Evolutionary conservation across 169 alveolate species (phyloP).

Genomic region (Plasmodium ovale): DNA sequence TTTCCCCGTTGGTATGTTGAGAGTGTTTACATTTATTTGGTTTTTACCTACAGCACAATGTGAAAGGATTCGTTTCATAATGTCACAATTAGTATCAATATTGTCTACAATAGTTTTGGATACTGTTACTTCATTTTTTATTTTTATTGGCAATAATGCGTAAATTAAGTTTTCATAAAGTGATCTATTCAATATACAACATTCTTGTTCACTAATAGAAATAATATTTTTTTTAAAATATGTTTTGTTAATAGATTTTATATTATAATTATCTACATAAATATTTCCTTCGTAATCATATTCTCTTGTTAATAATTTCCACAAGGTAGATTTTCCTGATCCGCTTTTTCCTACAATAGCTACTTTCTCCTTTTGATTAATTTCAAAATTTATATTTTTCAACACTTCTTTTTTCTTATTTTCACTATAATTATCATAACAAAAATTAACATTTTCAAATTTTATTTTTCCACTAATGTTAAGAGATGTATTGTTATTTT

Average conservation of each 20-base stretch:
- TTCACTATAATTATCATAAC: constrained; percentile 18
- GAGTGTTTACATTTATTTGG: background rate
- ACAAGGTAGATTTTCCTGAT: constrained; percentile 82
- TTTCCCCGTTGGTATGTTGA: background rate
- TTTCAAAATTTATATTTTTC: constrained; percentile 78
- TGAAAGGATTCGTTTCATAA: too few relatives aligned
- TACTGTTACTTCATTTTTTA: background rate
- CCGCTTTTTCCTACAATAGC: constrained; percentile 87
- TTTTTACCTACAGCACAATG: too few relatives aligned
- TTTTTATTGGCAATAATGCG: constrained; percentile 22
- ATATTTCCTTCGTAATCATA: constrained; percentile 51
- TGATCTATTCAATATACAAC: constrained; percentile 39
- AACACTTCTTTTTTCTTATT: constrained; percentile 76
- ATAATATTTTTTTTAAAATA: constrained; percentile 50
- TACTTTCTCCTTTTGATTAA: constrained; percentile 81
- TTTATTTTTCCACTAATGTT: constrained; percentile 18
- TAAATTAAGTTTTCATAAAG: constrained; percentile 50
- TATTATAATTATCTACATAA: constrained; percentile 29
- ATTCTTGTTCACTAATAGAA: constrained; percentile 66
- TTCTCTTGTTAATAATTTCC: constrained; percentile 69
- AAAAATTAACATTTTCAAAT: constrained; percentile 33
- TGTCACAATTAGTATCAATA: too few relatives aligned
- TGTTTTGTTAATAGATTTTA: constrained; percentile 16
- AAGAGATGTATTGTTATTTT: background rate
- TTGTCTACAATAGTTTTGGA: background rate